Percentiles rank a stretch among this genome's conserved stretches.
Evolutionary conservation across 495 filamentous ascomycete species (phyloP).

Genomic region (Pyrenula aspistea): DNA sequence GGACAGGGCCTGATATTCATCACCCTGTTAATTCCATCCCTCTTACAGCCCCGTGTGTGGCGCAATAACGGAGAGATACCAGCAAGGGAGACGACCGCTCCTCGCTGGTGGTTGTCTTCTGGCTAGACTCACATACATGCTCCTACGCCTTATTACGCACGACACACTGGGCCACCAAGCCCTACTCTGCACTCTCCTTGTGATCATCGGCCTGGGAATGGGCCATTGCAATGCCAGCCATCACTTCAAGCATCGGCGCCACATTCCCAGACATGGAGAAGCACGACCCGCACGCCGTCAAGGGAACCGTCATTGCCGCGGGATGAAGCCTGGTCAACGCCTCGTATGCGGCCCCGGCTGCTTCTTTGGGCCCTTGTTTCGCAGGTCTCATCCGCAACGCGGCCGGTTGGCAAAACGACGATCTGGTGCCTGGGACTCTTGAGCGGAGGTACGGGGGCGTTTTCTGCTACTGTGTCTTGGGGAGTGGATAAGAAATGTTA

Average conservation of each 20-base stretch:
- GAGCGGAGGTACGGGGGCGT: too few relatives aligned
- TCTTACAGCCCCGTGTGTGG: slow-evolving; percentile 50
- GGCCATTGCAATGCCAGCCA: slow-evolving; percentile 45
- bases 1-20: too few relatives aligned
- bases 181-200: slow-evolving; percentile 58
- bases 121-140: slow-evolving; percentile 44
- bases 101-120: slow-evolving; percentile 51
- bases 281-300: too few relatives aligned
- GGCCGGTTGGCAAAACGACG: too few relatives aligned
- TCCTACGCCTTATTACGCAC: slow-evolving; percentile 55
- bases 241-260: slow-evolving; percentile 58
- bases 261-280: slow-evolving; percentile 46
- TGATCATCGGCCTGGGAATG: slow-evolving; percentile 44
- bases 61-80: slow-evolving; percentile 40
- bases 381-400: too few relatives aligned
- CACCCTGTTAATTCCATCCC: too few relatives aligned
- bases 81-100: slow-evolving; percentile 48
- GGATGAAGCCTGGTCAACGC: not conserved
- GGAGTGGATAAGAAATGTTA: too few relatives aligned
- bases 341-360: not conserved
- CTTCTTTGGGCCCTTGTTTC: too few relatives aligned
- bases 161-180: slow-evolving; percentile 51
- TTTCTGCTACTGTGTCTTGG: too few relatives aligned
- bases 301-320: not conserved
- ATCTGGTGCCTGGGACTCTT: too few relatives aligned